Conservation (phyloP, 1,284 basidiomycete species). For the Sanguinoderma infundibulare region DNA sequence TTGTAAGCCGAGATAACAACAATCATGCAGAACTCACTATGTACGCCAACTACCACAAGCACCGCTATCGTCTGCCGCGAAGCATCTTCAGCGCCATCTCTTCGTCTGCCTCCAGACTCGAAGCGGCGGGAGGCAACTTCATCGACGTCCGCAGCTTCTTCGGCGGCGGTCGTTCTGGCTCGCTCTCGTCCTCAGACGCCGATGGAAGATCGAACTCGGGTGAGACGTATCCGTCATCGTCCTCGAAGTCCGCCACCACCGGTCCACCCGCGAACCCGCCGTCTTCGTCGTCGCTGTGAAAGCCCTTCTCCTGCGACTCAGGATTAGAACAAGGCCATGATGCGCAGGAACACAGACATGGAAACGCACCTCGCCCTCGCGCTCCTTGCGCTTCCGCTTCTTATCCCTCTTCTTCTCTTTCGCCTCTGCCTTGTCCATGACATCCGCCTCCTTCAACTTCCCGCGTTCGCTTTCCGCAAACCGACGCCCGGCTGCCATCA, state of each 20-base stretch:
- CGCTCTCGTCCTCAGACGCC: conserved; percentile 47
- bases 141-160: conserved; percentile 30
- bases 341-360: conserved; percentile 5
- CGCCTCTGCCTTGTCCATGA: conserved; percentile 81
- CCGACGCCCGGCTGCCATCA: conserved; percentile 65
- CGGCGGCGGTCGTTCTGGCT: conserved; percentile 40
- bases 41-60: not conserved
- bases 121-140: not conserved
- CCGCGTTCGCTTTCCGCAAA: conserved; percentile 78
- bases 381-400: conserved; percentile 84
- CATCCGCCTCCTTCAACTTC: conserved; percentile 75
- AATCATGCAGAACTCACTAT: no score
- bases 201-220: conserved; percentile 71
- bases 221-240: conserved; percentile 72
- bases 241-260: conserved; percentile 43
- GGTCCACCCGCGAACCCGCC: conserved; percentile 28
- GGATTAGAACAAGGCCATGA: not conserved
- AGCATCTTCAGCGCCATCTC: conserved; percentile 34
- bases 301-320: conserved; percentile 14
- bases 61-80: conserved; percentile 29
- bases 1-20: no score
- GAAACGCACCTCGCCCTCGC: conserved; percentile 68
- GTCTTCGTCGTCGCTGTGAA: conserved; percentile 30
- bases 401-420: conserved; percentile 89
- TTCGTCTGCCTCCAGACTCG: conserved; percentile 33